phyloP scores from a whole-genome alignment of 192 early-diverging fungal species.

The Backusella mclennaniae region DNA sequence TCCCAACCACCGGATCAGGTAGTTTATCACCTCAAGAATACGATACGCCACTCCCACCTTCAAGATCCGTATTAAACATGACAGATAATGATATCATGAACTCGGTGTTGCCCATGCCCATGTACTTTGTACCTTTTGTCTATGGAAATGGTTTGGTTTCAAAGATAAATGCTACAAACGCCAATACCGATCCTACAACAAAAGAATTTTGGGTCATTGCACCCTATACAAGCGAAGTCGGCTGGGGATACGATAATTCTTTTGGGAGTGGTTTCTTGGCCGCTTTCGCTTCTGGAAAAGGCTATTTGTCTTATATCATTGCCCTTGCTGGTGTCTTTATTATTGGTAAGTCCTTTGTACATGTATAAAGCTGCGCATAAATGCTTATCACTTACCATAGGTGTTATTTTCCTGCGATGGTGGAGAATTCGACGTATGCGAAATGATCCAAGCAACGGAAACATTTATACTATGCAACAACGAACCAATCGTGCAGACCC shows the following conservation, averaged over 20 bases:
- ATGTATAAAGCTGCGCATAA: not conserved
- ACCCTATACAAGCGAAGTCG: not conserved
- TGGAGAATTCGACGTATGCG: constrained; percentile 27
- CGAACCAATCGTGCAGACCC: constrained; percentile 9
- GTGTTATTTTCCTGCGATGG: constrained; percentile 29
- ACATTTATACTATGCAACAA: not conserved
- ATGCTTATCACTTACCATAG: constrained; percentile 9
- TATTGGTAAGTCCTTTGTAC: constrained; percentile 15
- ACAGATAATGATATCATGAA: constrained; percentile 20
- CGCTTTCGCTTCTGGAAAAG: not conserved
- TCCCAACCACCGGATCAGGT: not conserved
- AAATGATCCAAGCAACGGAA: not conserved
- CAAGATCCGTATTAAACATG: constrained; percentile 16
- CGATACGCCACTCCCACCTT: not conserved
- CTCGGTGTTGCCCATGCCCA: not conserved
- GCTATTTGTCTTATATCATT: constrained; percentile 31
- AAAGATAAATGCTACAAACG: not conserved
- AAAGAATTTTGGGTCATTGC: constrained; percentile 2
- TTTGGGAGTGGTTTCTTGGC: not conserved
- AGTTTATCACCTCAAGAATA: not conserved
- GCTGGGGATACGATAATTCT: not conserved
- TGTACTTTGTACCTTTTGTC: constrained; percentile 25
- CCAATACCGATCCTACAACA: not conserved
- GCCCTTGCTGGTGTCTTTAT: constrained; percentile 24
- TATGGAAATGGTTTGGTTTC: constrained; percentile 18